Conservation (phyloP, 352 stramenopile genomes). For the Blastocystis sp. region DNA sequence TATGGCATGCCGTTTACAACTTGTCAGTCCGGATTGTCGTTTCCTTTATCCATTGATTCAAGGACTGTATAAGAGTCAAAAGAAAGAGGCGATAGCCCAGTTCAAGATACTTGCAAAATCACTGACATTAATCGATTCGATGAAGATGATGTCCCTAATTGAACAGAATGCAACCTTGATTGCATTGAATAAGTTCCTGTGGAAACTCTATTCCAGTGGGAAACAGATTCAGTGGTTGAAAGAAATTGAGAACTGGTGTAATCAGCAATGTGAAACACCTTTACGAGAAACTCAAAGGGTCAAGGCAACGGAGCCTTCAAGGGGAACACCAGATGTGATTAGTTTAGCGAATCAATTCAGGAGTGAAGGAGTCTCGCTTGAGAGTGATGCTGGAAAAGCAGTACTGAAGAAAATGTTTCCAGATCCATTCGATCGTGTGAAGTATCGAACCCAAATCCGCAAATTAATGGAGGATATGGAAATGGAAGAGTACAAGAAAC, state of each 20-base stretch:
- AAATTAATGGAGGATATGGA: neutral
- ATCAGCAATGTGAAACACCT: too few species aligned
- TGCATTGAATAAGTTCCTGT: too few species aligned
- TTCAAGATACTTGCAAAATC: neutral
- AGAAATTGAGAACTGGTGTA: too few species aligned
- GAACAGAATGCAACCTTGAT: neutral
- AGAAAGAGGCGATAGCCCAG: neutral
- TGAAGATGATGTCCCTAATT: neutral
- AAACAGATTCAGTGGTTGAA: too few species aligned
- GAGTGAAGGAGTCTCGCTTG: too few species aligned
- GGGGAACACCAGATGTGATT: too few species aligned
- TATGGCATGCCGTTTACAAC: neutral
- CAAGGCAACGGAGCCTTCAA: too few species aligned
- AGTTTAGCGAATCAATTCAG: too few species aligned
- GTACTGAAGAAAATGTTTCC: neutral
- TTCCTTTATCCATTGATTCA: neutral
- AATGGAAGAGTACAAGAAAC: neutral
- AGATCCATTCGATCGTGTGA: neutral
- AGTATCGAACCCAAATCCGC: neutral
- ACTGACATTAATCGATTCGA: neutral
- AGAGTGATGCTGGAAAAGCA: too few species aligned
- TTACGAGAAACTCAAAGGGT: too few species aligned
- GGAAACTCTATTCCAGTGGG: too few species aligned
- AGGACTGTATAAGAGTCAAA: neutral
- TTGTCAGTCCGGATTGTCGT: neutral